A percentile compares a stretch with the other conserved stretches of the same genome.
phyloP scores from a whole-genome alignment of 371 early-diverging fungal species.

The Saksenaea oblongispora region DNA sequence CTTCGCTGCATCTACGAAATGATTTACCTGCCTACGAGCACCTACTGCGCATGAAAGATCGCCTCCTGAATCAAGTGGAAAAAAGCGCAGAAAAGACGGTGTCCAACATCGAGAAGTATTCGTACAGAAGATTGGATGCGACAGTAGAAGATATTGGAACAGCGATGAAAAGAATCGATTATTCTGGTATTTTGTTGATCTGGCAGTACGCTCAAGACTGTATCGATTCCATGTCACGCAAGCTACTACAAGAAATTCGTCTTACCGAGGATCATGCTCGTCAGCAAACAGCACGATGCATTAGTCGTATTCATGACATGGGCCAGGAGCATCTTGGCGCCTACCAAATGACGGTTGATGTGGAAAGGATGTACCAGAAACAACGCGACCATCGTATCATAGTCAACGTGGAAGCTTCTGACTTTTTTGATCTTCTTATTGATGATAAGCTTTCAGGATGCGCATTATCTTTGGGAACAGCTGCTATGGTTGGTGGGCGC shows the following conservation, averaged over 20 bases:
- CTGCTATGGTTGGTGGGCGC: slow-evolving; percentile 49
- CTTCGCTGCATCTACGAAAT: slow-evolving; percentile 47
- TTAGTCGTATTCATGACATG: slow-evolving; percentile 63
- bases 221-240: slow-evolving; percentile 66
- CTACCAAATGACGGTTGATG: slow-evolving; percentile 39
- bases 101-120: slow-evolving; percentile 49
- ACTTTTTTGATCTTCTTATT: slow-evolving; percentile 67
- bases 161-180: slow-evolving; percentile 69
- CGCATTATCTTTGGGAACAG: slow-evolving; percentile 42
- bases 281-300: slow-evolving; percentile 62
- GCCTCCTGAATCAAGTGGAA: slow-evolving; percentile 67
- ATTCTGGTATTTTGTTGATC: slow-evolving; percentile 77
- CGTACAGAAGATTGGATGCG: slow-evolving; percentile 51
- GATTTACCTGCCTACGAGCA: slow-evolving; percentile 60
- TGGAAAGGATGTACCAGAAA: slow-evolving; percentile 51
- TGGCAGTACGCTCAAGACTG: slow-evolving; percentile 87
- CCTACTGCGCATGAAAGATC: slow-evolving; percentile 53
- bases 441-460: slow-evolving; percentile 57
- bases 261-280: slow-evolving; percentile 71
- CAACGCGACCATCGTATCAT: slow-evolving; percentile 44
- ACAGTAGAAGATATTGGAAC: slow-evolving; percentile 67
- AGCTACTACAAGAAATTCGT: slow-evolving; percentile 60
- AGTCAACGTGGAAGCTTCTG: slow-evolving; percentile 65
- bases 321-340: slow-evolving; percentile 57
- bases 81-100: slow-evolving; percentile 70